Base-by-base conservation (phyloP, 2,329 filamentous ascomycete species). In the Cordyceps farinosa region DNA sequence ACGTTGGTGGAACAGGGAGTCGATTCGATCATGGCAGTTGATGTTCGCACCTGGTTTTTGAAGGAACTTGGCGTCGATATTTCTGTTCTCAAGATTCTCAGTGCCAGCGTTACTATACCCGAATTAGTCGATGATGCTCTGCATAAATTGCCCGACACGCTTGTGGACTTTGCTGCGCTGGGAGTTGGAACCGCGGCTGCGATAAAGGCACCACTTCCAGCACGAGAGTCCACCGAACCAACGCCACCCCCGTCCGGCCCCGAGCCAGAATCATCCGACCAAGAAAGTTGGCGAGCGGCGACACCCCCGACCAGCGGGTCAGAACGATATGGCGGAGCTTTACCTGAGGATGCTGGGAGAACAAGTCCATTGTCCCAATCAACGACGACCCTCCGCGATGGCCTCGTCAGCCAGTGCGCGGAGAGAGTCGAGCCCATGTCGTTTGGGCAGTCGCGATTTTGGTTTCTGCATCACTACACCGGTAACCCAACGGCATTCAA, bases 1-100 rank as follows among this genome's bases (percentile, higher is more conserved):
- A 38, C 57, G 27, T 7, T 58, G 11, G 34, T 55, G 10, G 70
- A 72, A 10, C 63, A 73, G 1, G 73, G 72, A 0, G 65, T 73
- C 9, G 74, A 75, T 59, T 72, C 72, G 0, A 62, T 76, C 10
- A 65, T 74, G 0, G 72, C 73, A n/a, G 72, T 74, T 0, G 71
- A 72, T 73, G 77, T 80, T 1, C 76, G 81, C 1, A 72, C 77
- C 1, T 85, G 82, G 82, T 82, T 84, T 65, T 55, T 78, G 34
- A 81, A 81, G 57, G 71, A 79, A 11, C 55, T 71, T 9, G 52
- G 77, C 0, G 69, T 77, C 0, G 77, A 83, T 52, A 73, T 84
- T 0, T 77, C 80, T 0, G 75, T 83, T 2, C 70, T 83, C 3
- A 79, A 79, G 63, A 66, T 74, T 8, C 48, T 73, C 0, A 68